Conservation (phyloP, 2,329 filamentous ascomycete genomes). For the Stemphylium vesicarium region DNA sequence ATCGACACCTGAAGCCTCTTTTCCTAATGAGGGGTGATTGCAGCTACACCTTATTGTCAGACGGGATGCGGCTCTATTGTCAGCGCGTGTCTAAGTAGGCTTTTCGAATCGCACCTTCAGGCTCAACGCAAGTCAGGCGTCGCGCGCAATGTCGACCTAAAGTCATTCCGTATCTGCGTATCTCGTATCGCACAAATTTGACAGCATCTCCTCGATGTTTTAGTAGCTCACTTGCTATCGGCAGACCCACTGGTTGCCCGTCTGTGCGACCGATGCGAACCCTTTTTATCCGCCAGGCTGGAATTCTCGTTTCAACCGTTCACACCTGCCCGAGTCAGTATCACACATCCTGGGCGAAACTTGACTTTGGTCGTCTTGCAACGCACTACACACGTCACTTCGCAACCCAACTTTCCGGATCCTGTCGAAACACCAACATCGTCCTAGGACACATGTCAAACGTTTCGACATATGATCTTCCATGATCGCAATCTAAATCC, state of each 20-base stretch:
- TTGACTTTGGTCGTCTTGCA: neutral
- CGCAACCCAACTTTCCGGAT: constrained; percentile 14
- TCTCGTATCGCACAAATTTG: too few species aligned
- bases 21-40: neutral
- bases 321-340: constrained; percentile 3
- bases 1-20: neutral
- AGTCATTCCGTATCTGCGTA: too few species aligned
- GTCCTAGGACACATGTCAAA: constrained; percentile 16
- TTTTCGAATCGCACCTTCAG: neutral
- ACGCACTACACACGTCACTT: constrained; percentile 6
- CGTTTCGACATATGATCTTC: constrained; percentile 19
- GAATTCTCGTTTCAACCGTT: constrained; percentile 21
- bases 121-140: neutral
- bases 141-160: too few species aligned
- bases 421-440: constrained; percentile 25
- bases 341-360: neutral
- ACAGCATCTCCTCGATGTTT: neutral
- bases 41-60: neutral
- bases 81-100: too few species aligned
- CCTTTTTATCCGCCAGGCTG: constrained; percentile 24
- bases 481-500: constrained; percentile 17
- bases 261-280: neutral
- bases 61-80: neutral
- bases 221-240: neutral
- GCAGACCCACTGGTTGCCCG: neutral